Conservation (phyloP, 176 grass and related monocot species). For the Musa acuminata region DNA sequence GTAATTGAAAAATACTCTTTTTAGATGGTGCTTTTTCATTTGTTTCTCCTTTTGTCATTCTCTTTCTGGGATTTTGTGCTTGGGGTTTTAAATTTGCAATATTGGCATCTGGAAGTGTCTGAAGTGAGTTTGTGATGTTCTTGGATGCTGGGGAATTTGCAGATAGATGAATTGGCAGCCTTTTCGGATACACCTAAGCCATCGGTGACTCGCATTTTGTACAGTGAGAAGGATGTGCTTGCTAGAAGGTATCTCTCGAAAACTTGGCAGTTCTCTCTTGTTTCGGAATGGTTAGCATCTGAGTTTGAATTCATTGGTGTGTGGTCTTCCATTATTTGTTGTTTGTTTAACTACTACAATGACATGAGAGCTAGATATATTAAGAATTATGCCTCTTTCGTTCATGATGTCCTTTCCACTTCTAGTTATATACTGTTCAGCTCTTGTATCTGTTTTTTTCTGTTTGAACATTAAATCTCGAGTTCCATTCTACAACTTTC, state of each 20-base stretch:
- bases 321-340: not conserved
- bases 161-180: conserved; percentile 81
- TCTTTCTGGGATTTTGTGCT: not conserved
- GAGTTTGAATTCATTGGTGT: not conserved
- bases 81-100: not conserved
- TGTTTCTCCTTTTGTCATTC: not conserved
- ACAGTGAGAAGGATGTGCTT: conserved; percentile 74
- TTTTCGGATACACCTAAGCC: conserved; percentile 83
- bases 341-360: not conserved
- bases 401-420: not conserved
- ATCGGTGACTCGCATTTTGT: conserved; percentile 75
- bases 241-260: conserved; percentile 50
- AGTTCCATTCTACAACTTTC: no score
- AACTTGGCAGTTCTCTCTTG: not conserved
- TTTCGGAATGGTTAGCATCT: not conserved
- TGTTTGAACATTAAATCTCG: no score
- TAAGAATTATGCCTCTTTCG: not conserved
- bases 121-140: not conserved
- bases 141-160: conserved; percentile 4
- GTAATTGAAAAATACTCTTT: no score
- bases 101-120: not conserved
- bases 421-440: not conserved
- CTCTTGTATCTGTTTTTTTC: no score
- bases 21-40: no score
- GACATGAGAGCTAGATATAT: not conserved